These are phyloP conservation scores for Fusarium siculi DNA, from an alignment of 2,329 filamentous ascomycete genomes.

Conservation along the genomic window DNA sequence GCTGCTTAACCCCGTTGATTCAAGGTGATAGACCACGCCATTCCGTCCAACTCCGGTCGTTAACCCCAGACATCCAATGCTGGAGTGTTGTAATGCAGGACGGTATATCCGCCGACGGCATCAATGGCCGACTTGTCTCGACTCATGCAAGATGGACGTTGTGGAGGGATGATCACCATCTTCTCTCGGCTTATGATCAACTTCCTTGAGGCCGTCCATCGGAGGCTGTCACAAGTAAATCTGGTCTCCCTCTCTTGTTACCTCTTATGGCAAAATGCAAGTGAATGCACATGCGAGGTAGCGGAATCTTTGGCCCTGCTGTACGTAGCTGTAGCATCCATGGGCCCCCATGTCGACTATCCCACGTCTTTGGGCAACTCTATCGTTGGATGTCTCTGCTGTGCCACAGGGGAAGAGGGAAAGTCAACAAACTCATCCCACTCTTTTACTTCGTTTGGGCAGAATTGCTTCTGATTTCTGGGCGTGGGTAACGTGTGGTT, in stretches of 20 bases:
- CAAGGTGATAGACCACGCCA: constrained; percentile 19
- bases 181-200: background rate
- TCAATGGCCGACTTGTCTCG: constrained; percentile 11
- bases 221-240: constrained; percentile 27
- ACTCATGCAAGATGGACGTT: constrained; percentile 17
- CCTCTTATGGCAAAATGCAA: constrained; percentile 22
- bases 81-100: background rate
- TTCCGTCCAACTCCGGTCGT: constrained; percentile 27
- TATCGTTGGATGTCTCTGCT: constrained; percentile 12
- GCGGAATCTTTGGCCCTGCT: constrained; percentile 25
- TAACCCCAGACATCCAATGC: constrained; percentile 2
- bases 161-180: constrained; percentile 18
- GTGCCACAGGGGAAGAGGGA: constrained; percentile 1
- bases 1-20: constrained; percentile 13
- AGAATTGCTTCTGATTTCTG: constrained; percentile 2
- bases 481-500: constrained; percentile 31
- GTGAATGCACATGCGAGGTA: constrained; percentile 30
- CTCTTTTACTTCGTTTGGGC: constrained; percentile 5
- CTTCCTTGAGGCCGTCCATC: background rate
- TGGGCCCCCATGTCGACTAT: constrained; percentile 5
- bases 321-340: background rate
- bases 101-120: constrained; percentile 24
- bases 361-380: constrained; percentile 11
- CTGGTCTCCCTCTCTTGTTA: background rate
- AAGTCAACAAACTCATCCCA: constrained; percentile 9